Evolutionary conservation across 768 basidiomycete genomes (phyloP).

Genomic region (Cystoderma amianthinum): DNA sequence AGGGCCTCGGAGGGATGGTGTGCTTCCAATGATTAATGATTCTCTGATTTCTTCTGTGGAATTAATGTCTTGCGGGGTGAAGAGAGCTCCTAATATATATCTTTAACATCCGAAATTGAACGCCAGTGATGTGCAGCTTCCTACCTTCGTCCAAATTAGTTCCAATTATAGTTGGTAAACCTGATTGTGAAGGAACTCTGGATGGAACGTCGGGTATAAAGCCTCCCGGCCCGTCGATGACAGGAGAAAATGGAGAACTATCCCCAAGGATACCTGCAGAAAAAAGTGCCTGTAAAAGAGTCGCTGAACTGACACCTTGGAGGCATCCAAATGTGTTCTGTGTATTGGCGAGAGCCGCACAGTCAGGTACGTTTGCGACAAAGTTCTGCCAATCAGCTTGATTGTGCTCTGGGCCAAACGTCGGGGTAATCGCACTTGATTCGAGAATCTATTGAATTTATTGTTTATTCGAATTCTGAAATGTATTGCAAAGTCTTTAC

Average conservation of each 20-base stretch:
- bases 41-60: conserved; percentile 16
- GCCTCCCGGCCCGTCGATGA: conserved; percentile 33
- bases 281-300: conserved; percentile 1
- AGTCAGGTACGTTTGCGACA: conserved; percentile 26
- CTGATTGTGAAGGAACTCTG: conserved; percentile 16
- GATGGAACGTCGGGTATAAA: conserved; percentile 32
- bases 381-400: conserved; percentile 30
- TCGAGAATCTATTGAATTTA: conserved; percentile 40
- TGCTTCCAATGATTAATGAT: conserved; percentile 16
- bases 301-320: conserved; percentile 5
- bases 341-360: conserved; percentile 15
- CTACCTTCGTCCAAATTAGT: conserved; percentile 41
- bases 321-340: conserved; percentile 28
- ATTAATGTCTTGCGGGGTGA: conserved; percentile 17
- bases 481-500: conserved; percentile 2
- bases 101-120: not conserved
- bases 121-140: no score
- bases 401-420: conserved; percentile 21
- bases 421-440: conserved; percentile 26
- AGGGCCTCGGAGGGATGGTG: conserved; percentile 19
- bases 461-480: not conserved
- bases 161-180: conserved; percentile 38
- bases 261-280: conserved; percentile 3
- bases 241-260: conserved; percentile 23
- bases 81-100: conserved; percentile 23